Evolutionary conservation across 1,139 yeast genomes (phyloP).

Genomic region (Geotrichum restrictum): DNA sequence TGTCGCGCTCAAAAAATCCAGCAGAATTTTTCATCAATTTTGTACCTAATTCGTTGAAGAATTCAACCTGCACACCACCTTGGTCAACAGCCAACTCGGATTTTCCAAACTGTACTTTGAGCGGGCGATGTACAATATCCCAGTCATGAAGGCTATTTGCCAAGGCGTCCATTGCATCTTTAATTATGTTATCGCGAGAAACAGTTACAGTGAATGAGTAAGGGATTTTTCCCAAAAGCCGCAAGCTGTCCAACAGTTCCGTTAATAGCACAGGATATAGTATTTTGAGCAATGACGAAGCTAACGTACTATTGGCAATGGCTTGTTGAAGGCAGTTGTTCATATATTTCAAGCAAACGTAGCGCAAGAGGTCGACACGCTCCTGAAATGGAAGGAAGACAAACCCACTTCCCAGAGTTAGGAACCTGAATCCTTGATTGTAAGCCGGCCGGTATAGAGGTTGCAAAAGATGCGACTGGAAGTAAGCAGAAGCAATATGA

Average conservation of each 20-base stretch:
- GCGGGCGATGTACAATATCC: conserved; percentile 26
- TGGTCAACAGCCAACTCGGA: conserved; percentile 32
- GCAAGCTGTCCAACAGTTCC: neutral
- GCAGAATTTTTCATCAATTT: conserved; percentile 22
- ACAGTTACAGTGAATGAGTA: neutral
- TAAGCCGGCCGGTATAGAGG: conserved; percentile 4
- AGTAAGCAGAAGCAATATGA: conserved; percentile 3
- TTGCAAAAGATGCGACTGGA: conserved; percentile 1
- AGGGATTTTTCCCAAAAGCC: neutral
- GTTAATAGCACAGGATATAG: neutral
- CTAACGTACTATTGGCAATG: neutral
- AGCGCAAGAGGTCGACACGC: conserved; percentile 7
- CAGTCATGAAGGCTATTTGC: conserved; percentile 1
- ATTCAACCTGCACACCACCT: conserved; percentile 36
- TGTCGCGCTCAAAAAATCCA: conserved; percentile 25
- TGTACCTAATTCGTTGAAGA: conserved; percentile 29
- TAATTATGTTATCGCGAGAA: conserved; percentile 4
- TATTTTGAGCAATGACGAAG: neutral
- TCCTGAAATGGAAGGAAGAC: conserved; percentile 1
- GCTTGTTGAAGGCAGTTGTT: conserved; percentile 3
- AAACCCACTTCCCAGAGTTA: neutral
- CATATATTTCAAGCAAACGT: conserved; percentile 1
- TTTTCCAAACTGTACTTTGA: conserved; percentile 27
- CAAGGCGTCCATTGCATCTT: conserved; percentile 9
- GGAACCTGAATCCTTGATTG: neutral